A percentile compares a stretch with the other conserved stretches of the same genome.
Conservation (phyloP, 441 rosid species). For the Heliophila coronopifolia region DNA sequence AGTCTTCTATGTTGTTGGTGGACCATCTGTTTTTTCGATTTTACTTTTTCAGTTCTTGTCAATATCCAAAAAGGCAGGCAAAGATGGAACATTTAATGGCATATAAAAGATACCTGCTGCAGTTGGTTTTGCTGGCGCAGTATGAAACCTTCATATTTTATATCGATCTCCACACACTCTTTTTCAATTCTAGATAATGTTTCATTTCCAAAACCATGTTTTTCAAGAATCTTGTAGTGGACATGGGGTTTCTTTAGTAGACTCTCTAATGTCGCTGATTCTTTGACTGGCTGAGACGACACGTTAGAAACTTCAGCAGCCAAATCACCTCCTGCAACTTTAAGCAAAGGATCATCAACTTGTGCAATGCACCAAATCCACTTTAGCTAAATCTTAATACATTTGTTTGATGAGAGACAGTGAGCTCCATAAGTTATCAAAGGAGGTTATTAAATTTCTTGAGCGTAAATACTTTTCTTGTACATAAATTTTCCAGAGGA, state of each 20-base stretch:
- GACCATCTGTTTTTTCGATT: constrained; percentile 74
- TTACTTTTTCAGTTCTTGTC: no score
- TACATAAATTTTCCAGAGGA: constrained; percentile 1
- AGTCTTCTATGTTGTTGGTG: constrained; percentile 76
- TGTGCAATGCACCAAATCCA: not conserved
- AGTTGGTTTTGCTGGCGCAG: constrained; percentile 73
- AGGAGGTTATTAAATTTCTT: no score
- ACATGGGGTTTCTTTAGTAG: constrained; percentile 93
- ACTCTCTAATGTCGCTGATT: constrained; percentile 70
- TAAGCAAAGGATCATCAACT: constrained; percentile 1
- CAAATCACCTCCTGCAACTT: constrained; percentile 66
- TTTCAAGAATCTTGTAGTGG: constrained; percentile 63
- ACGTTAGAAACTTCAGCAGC: constrained; percentile 61
- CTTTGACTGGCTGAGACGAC: constrained; percentile 84
- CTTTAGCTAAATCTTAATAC: not conserved
- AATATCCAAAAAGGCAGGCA: no score
- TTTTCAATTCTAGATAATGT: constrained; percentile 65
- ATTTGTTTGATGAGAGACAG: constrained; percentile 4
- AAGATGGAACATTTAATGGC: not conserved
- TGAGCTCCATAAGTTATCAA: not conserved
- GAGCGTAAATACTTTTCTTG: no score
- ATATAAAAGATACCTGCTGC: constrained; percentile 52
- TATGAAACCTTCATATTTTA: constrained; percentile 94
- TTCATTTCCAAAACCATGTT: constrained; percentile 80
- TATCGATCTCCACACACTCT: constrained; percentile 86